Evolutionary conservation across 1,139 yeast species (phyloP).

Genomic region (Eremothecium coryli): DNA sequence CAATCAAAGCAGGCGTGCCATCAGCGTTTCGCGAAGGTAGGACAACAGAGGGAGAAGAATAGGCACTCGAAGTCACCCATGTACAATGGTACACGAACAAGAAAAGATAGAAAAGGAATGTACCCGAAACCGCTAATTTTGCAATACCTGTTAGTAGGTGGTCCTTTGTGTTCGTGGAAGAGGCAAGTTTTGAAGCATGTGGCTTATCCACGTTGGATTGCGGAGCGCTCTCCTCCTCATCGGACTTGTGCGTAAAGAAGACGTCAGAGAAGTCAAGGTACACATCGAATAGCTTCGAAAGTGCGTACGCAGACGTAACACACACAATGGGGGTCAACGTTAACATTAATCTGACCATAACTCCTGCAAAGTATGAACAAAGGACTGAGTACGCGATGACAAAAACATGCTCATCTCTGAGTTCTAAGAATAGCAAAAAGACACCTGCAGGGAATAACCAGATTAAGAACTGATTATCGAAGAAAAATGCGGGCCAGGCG

Average conservation of each 20-base stretch:
- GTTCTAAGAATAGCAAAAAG: conserved; percentile 79
- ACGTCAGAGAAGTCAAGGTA: conserved; percentile 60
- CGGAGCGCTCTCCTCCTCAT: not conserved
- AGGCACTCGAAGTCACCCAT: conserved; percentile 93
- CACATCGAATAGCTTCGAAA: conserved; percentile 75
- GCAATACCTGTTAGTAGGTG: conserved; percentile 39
- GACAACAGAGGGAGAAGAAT: conserved; percentile 96
- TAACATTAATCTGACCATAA: conserved; percentile 96
- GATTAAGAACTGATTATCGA: conserved; percentile 83
- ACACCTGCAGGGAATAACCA: conserved; percentile 99
- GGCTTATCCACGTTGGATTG: not conserved
- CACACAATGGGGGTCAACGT: conserved; percentile 94
- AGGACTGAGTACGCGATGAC: conserved; percentile 82
- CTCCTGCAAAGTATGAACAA: conserved; percentile 97
- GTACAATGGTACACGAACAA: conserved; percentile 92
- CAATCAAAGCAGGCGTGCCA: conserved; percentile 78
- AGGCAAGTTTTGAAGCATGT: conserved; percentile 2
- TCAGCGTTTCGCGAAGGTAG: conserved; percentile 73
- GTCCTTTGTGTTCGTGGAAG: conserved; percentile 4
- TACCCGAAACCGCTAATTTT: conserved; percentile 52
- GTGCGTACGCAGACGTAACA: conserved; percentile 80
- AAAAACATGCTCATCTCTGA: conserved; percentile 87
- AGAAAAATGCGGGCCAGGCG: conserved; percentile 97
- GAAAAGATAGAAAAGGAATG: conserved; percentile 66
- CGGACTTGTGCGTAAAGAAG: conserved; percentile 20